Conservation (phyloP, 768 basidiomycete genomes). For the Strobilomyces echinocephalus region DNA sequence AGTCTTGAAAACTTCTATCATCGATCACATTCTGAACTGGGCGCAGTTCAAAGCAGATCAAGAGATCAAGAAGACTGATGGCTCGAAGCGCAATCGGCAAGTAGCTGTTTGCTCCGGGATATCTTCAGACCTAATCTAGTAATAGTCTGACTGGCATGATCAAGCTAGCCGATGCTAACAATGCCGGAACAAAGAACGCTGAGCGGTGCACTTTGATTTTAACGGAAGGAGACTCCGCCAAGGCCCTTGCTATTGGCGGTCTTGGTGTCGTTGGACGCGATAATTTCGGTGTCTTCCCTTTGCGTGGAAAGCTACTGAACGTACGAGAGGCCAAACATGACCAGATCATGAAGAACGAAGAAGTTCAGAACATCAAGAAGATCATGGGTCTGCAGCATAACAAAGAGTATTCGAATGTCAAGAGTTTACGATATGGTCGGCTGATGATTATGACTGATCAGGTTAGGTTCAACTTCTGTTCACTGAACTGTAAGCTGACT, state of each 20-base stretch:
- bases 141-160: constrained; percentile 81
- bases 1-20: constrained; percentile 87
- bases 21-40: constrained; percentile 92
- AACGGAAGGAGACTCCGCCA: constrained; percentile 99
- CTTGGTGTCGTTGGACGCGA: constrained; percentile 94
- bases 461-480: constrained; percentile 38
- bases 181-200: constrained; percentile 81
- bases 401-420: constrained; percentile 71
- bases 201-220: constrained; percentile 89
- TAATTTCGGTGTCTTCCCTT: constrained; percentile 94
- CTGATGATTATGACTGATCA: constrained; percentile 99
- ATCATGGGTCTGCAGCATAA: constrained; percentile 95
- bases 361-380: constrained; percentile 96
- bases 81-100: constrained; percentile 80
- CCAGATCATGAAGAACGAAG: constrained; percentile 97
- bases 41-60: constrained; percentile 97
- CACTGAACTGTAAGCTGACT: not conserved
- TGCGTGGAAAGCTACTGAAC: constrained; percentile 94
- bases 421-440: constrained; percentile 81
- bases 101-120: constrained; percentile 14
- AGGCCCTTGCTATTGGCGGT: constrained; percentile 91
- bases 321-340: constrained; percentile 96
- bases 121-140: not conserved
- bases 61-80: constrained; percentile 94
- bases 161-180: constrained; percentile 96